These are phyloP conservation scores for Beverwykella pulmonaria DNA, from an alignment of 495 filamentous ascomycete genomes.

Conservation along the genomic window DNA sequence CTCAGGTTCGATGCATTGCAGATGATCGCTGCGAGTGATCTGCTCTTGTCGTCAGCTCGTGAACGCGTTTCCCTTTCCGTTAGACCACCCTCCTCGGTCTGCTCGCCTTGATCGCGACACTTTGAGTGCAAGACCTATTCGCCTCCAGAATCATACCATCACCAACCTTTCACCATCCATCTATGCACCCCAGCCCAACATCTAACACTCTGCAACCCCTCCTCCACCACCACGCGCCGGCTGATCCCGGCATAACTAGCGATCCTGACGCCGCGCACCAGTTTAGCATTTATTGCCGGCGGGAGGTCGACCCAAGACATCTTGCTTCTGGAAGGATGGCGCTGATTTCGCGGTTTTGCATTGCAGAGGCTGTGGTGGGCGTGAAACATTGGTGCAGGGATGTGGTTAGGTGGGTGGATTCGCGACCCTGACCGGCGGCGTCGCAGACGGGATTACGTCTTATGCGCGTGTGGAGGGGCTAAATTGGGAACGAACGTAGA, in stretches of 20 bases:
- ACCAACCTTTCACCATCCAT: background rate
- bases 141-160: background rate
- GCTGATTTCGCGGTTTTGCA: background rate
- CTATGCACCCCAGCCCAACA: background rate
- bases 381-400: slow-evolving; percentile 14
- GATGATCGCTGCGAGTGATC: background rate
- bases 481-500: background rate
- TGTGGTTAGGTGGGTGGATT: slow-evolving; percentile 12
- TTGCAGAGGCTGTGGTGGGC: slow-evolving; percentile 2
- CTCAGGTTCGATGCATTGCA: background rate
- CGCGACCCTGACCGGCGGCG: slow-evolving; percentile 1
- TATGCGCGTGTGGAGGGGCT: slow-evolving; percentile 1
- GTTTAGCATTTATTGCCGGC: slow-evolving; percentile 14
- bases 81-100: background rate
- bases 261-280: background rate
- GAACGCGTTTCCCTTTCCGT: background rate
- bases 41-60: background rate
- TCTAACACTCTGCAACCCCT: background rate
- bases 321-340: slow-evolving; percentile 3
- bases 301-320: background rate
- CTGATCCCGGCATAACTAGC: background rate
- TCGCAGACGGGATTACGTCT: slow-evolving; percentile 16
- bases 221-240: background rate
- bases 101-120: background rate
- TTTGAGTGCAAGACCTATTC: background rate